phyloP scores from a whole-genome alignment of 306 rosid genomes.

The Sesbania bispinosa region DNA sequence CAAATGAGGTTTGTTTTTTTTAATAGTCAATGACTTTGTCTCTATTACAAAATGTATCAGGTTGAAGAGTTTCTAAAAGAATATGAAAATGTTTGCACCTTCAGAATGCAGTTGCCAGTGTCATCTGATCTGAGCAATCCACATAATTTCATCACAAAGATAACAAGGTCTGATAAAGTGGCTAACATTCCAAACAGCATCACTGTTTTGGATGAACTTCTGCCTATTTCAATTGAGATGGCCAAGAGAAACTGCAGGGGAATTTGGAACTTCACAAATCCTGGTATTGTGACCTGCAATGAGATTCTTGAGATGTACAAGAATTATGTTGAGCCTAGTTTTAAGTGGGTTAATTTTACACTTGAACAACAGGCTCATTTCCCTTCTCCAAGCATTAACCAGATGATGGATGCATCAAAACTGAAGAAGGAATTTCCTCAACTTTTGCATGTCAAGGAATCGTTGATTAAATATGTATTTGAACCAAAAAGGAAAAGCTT shows the following conservation, averaged over 20 bases:
- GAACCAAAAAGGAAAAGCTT: slow-evolving; percentile 24
- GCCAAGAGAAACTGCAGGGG: slow-evolving; percentile 51
- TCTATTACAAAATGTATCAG: slow-evolving; percentile 27
- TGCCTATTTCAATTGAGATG: slow-evolving; percentile 61
- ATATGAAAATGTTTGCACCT: slow-evolving; percentile 59
- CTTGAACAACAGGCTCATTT: slow-evolving; percentile 44
- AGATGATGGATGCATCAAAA: slow-evolving; percentile 32
- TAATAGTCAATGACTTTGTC: not conserved
- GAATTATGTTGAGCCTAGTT: slow-evolving; percentile 44
- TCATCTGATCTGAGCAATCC: slow-evolving; percentile 56
- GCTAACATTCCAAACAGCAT: slow-evolving; percentile 51
- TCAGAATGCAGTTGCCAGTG: slow-evolving; percentile 54
- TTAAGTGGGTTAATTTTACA: slow-evolving; percentile 51
- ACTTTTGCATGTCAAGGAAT: slow-evolving; percentile 10
- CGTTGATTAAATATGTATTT: slow-evolving; percentile 25
- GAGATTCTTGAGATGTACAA: slow-evolving; percentile 69
- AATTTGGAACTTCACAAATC: slow-evolving; percentile 63
- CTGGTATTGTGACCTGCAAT: slow-evolving; percentile 52
- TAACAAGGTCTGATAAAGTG: slow-evolving; percentile 44
- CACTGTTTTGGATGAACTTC: slow-evolving; percentile 58
- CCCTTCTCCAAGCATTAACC: slow-evolving; percentile 45
- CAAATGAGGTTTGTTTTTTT: not conserved
- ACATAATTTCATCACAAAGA: slow-evolving; percentile 56
- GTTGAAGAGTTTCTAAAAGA: slow-evolving; percentile 58
- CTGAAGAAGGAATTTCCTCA: slow-evolving; percentile 27